Conservation (phyloP, 2,329 filamentous ascomycete species). For the Penicillium sp. region DNA sequence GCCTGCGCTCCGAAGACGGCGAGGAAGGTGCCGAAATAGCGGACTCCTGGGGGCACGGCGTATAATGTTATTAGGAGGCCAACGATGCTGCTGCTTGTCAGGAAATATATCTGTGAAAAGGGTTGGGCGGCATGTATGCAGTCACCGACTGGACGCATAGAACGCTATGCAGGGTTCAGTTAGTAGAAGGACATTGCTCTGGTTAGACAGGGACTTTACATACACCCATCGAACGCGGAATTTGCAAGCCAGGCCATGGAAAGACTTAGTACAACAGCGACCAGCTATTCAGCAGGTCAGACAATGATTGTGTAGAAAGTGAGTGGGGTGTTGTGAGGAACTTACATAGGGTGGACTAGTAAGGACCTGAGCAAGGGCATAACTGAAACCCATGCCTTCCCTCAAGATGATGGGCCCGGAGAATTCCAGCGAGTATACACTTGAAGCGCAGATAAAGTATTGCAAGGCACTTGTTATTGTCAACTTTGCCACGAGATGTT, state of each 20-base stretch:
- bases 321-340: background rate
- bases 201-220: background rate
- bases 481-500: background rate
- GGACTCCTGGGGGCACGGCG: background rate
- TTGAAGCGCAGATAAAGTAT: conserved; percentile 59
- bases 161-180: background rate
- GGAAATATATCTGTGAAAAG: background rate
- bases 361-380: background rate
- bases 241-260: background rate
- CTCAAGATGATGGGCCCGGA: conserved; percentile 77
- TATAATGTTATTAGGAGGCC: conserved; percentile 1
- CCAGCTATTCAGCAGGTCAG: background rate
- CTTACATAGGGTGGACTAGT: background rate
- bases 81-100: background rate
- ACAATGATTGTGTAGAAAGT: background rate
- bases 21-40: conserved; percentile 1
- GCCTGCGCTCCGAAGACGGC: background rate
- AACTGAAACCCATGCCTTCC: conserved; percentile 64
- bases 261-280: background rate
- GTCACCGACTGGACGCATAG: background rate
- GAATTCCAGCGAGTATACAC: conserved; percentile 77
- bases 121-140: background rate
- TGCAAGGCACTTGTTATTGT: background rate
- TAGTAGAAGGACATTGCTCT: background rate
- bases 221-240: conserved; percentile 3